Percentiles rank a stretch among this genome's conserved stretches.
Evolutionary conservation across 352 stramenopile species (phyloP).

Genomic region (Plasmopara halstedii): DNA sequence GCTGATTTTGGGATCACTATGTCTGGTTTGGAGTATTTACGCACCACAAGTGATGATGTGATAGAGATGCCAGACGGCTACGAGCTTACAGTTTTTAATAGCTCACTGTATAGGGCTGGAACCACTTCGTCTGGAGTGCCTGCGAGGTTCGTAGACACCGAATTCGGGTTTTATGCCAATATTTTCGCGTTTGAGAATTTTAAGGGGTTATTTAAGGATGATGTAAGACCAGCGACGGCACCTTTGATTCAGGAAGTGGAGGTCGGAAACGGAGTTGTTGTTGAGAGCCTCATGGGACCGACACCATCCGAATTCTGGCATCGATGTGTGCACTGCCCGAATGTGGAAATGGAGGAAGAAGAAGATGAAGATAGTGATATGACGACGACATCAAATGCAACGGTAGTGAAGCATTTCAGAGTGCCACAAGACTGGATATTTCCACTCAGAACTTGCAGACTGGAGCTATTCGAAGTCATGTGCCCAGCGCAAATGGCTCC

Average conservation of each 20-base stretch:
- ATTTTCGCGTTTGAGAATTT: conserved; percentile 38
- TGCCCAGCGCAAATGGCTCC: conserved; percentile 33
- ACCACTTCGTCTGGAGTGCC: conserved; percentile 22
- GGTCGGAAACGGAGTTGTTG: conserved; percentile 18
- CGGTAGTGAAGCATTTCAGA: conserved; percentile 24
- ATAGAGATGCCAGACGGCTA: conserved; percentile 30
- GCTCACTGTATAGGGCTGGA: conserved; percentile 21
- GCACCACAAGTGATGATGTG: conserved; percentile 6
- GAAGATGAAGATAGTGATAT: conserved; percentile 9
- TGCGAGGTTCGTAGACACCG: conserved; percentile 38
- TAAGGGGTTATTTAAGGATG: conserved; percentile 23
- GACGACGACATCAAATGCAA: neutral
- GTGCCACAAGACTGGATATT: conserved; percentile 48
- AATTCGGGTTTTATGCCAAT: conserved; percentile 45
- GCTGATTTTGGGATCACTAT: conserved; percentile 34
- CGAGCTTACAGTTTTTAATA: conserved; percentile 38
- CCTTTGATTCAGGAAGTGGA: conserved; percentile 9
- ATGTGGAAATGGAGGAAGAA: neutral
- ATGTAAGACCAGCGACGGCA: conserved; percentile 10
- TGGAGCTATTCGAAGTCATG: conserved; percentile 36
- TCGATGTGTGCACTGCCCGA: conserved; percentile 30
- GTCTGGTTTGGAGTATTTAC: conserved; percentile 13
- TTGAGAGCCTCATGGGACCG: conserved; percentile 27
- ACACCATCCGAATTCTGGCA: conserved; percentile 27
- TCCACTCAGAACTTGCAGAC: conserved; percentile 29